phyloP scores from a whole-genome alignment of 176 grass and related monocot species.

The Saccharum spontaneum region DNA sequence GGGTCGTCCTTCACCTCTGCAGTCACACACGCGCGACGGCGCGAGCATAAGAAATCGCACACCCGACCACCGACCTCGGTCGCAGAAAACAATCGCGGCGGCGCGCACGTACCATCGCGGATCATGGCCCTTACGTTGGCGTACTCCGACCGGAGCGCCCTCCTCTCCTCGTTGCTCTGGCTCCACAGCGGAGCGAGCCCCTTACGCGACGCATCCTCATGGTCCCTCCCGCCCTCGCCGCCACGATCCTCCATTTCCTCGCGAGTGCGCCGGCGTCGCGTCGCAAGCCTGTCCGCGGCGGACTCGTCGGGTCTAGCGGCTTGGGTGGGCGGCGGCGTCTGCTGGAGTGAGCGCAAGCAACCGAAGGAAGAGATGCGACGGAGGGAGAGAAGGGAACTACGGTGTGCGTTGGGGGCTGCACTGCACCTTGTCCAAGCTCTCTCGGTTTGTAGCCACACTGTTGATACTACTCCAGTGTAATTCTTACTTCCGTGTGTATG shows the following conservation, averaged over 20 bases:
- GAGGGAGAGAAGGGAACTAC: too few species aligned
- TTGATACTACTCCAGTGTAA: too few species aligned
- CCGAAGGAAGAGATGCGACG: too few species aligned
- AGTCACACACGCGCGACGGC: background rate
- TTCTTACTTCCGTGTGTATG: too few species aligned
- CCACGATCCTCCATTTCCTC: background rate
- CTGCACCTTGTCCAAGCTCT: too few species aligned
- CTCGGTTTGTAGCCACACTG: too few species aligned
- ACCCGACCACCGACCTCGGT: background rate
- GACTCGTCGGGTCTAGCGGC: background rate
- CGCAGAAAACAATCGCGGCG: background rate
- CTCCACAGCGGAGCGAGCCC: background rate
- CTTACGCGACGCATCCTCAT: background rate
- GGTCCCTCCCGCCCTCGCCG: background rate
- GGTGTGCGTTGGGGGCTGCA: too few species aligned
- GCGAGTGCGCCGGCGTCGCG: background rate
- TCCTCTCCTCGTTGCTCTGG: conserved; percentile 14
- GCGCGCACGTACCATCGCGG: conserved; percentile 20
- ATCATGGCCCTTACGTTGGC: conserved; percentile 22
- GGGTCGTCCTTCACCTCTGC: conserved; percentile 29
- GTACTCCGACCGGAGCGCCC: conserved; percentile 32
- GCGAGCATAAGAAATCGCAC: background rate
- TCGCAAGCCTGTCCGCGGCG: background rate
- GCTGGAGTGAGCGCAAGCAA: too few species aligned
- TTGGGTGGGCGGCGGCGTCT: too few species aligned